phyloP scores from a whole-genome alignment of 1,284 basidiomycete genomes.

The Phellopilus nigrolimitatus region DNA sequence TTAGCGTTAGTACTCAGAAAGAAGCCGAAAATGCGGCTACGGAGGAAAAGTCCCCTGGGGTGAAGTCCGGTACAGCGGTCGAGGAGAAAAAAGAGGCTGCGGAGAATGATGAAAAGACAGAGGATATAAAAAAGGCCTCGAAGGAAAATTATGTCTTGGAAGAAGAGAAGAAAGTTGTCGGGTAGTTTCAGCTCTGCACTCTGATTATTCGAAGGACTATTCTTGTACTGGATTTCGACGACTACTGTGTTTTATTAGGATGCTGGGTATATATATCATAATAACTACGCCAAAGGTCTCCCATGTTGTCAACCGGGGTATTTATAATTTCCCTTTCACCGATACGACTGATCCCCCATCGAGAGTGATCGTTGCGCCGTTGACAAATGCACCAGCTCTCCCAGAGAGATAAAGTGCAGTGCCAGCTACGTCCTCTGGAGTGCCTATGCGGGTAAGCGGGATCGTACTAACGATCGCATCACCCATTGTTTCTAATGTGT shows the following conservation, averaged over 20 bases:
- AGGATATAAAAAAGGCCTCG: no score
- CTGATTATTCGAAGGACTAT: no score
- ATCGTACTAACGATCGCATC: slow-evolving; percentile 42
- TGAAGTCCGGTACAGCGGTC: background rate
- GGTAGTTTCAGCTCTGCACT: no score
- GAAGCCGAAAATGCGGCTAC: background rate
- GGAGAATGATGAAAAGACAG: slow-evolving; percentile 11
- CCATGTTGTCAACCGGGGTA: background rate
- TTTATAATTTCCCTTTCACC: slow-evolving; percentile 14
- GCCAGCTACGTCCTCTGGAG: slow-evolving; percentile 59
- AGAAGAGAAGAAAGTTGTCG: no score
- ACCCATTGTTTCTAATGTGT: slow-evolving; percentile 46
- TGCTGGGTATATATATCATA: background rate
- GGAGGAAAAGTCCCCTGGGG: background rate
- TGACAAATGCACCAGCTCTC: slow-evolving; percentile 57
- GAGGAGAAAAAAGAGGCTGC: slow-evolving; percentile 7
- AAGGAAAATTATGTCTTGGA: no score
- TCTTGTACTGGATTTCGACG: slow-evolving; percentile 2
- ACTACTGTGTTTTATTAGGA: background rate
- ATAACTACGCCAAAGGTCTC: no score
- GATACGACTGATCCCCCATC: slow-evolving; percentile 50
- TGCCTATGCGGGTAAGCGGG: slow-evolving; percentile 54
- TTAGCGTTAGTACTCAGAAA: slow-evolving; percentile 28
- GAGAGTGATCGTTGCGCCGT: slow-evolving; percentile 55
- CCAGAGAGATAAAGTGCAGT: slow-evolving; percentile 58